Percentiles rank a stretch among this genome's conserved stretches.
Evolutionary conservation across 2,329 filamentous ascomycete genomes (phyloP).

Genomic region (Aspergillus luchuensis): DNA sequence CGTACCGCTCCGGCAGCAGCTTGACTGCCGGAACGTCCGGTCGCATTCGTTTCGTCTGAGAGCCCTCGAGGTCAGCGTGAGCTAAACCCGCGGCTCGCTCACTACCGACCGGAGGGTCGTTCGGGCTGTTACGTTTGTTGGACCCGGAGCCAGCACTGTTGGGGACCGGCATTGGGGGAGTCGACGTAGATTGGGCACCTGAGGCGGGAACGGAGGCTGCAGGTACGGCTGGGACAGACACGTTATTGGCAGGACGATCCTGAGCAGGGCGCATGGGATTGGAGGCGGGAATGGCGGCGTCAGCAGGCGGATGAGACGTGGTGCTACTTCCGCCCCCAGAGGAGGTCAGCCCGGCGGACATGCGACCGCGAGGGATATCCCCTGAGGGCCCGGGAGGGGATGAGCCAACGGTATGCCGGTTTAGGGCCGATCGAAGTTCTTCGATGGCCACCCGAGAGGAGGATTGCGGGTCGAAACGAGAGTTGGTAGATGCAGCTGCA

Average conservation of each 20-base stretch:
- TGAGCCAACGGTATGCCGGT: slow-evolving; percentile 41
- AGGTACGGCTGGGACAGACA: slow-evolving; percentile 17
- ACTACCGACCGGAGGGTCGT: slow-evolving; percentile 28
- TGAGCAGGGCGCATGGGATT: slow-evolving; percentile 11
- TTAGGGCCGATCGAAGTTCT: slow-evolving; percentile 44
- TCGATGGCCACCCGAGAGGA: slow-evolving; percentile 43
- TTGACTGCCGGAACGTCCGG: slow-evolving; percentile 52
- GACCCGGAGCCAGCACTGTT: slow-evolving; percentile 27
- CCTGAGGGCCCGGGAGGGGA: slow-evolving; percentile 36
- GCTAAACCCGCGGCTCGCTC: slow-evolving; percentile 23
- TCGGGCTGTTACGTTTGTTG: slow-evolving; percentile 40
- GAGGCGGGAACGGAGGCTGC: slow-evolving; percentile 20
- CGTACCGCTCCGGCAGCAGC: slow-evolving; percentile 69
- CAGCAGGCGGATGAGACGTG: slow-evolving; percentile 22
- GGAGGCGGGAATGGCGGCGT: slow-evolving; percentile 15
- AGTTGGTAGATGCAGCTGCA: slow-evolving; percentile 17
- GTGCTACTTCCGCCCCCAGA: slow-evolving; percentile 34
- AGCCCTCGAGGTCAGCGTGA: slow-evolving; percentile 32
- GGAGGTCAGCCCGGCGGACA: slow-evolving; percentile 38
- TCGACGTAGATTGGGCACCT: slow-evolving; percentile 18
- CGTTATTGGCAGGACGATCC: slow-evolving; percentile 15
- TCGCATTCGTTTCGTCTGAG: slow-evolving; percentile 50
- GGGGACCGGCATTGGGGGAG: slow-evolving; percentile 35
- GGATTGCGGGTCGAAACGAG: slow-evolving; percentile 37
- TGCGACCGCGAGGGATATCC: slow-evolving; percentile 37